Evolutionary conservation across 225 moss, liverwort and hornwort species (phyloP).

Genomic region (Polytrichum commune): DNA sequence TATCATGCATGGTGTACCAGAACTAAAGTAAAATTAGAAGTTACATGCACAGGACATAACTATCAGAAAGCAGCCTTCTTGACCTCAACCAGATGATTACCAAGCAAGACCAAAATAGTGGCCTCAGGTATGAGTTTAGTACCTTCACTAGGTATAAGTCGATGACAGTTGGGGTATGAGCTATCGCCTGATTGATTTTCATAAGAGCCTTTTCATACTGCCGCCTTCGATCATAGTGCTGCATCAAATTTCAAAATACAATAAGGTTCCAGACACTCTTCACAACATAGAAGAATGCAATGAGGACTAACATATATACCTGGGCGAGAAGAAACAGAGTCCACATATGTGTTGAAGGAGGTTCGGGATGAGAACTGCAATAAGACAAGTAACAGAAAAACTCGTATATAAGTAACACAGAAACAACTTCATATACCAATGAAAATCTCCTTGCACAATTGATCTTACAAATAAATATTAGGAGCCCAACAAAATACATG

Average conservation of each 20-base stretch:
- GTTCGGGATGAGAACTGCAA: conserved; percentile 55
- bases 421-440: not conserved
- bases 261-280: conserved; percentile 7
- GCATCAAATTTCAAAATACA: conserved; percentile 22
- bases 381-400: not conserved
- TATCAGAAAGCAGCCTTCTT: not conserved
- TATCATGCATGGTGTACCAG: too few species aligned
- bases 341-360: conserved; percentile 96
- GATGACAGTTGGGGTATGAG: conserved; percentile 91
- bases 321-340: conserved; percentile 88
- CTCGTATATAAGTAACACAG: not conserved
- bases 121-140: not conserved
- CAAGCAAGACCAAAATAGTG: not conserved
- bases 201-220: conserved; percentile 67
- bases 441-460: not conserved
- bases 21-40: too few species aligned
- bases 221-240: conserved; percentile 80
- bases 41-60: not conserved
- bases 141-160: conserved; percentile 97
- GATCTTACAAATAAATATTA: not conserved
- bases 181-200: conserved; percentile 79
- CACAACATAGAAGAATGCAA: not conserved
- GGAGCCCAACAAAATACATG: not conserved
- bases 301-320: conserved; percentile 22
- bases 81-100: not conserved